Evolutionary conservation across 116 monocot genomes (phyloP), one percentile per base, ranked within the genome.

Genomic region (Cymodocea nodosa): DNA sequence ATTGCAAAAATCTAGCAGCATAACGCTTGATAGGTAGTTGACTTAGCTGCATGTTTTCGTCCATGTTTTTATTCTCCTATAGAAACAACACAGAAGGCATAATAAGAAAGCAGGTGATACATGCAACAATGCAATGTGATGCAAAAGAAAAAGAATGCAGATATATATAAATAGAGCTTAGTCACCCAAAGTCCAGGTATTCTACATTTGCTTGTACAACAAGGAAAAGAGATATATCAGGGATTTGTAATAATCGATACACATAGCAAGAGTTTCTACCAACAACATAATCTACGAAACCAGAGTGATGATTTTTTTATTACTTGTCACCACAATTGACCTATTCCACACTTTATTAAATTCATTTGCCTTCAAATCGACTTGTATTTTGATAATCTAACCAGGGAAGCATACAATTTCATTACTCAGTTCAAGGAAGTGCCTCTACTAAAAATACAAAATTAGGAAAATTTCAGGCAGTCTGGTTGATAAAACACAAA

Each of bases 1-100:
- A 75, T 56, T 72, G 67, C 68, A 94, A 75, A 19, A 90, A 80
- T 61, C 85, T 80, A 65, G 79, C 56, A 57, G 90, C 94, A 81
- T 94, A 94, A 60, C 50, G 78, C 25, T 83, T 68, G 67, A 94
- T 68, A 70, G 84, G 69, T 59, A 54, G 54, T 25, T 61, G 65
- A 56, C 52, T 44, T 69, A 19, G 13, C 56, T 15, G 50, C 48
- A 2, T 59, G 61, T 73, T 69, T 58, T 65, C 72, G 50, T 75
- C 70, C 15, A 60, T 20, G 56, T 50, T 8, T 55, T 74, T 57
- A 55, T 20, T 60, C 52, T 53, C 80, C 85, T 83, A 50, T 17
- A 52, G 13, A 52, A 52, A 66, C 44, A 44, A 44, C 44, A 8
- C 7, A 44, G 12, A 44, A 1, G 12, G 44, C 44, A 44, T 12